Evolutionary conservation across 1,284 basidiomycete genomes (phyloP).

Genomic region (Porogramme epimiltina): DNA sequence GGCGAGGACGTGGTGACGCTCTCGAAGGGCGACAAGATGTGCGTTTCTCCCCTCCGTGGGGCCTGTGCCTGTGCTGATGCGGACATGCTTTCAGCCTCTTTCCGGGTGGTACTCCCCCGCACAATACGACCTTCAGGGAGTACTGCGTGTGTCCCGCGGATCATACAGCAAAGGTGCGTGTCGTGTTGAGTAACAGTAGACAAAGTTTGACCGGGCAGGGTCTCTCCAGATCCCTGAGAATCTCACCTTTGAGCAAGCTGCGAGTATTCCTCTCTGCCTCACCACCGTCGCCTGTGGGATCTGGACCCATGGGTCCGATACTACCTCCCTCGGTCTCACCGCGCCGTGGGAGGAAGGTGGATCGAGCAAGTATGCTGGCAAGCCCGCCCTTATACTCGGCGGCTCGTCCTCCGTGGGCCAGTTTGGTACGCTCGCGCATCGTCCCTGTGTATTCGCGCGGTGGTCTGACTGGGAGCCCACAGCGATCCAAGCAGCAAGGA

Average conservation of each 20-base stretch:
- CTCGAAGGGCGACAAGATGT: slow-evolving; percentile 51
- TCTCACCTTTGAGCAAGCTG: slow-evolving; percentile 32
- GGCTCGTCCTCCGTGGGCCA: slow-evolving; percentile 39
- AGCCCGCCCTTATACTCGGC: slow-evolving; percentile 36
- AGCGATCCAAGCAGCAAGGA: slow-evolving; percentile 37
- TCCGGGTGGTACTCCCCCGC: background rate
- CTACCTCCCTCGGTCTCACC: slow-evolving; percentile 19
- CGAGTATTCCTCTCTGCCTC: slow-evolving; percentile 30
- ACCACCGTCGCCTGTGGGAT: slow-evolving; percentile 30
- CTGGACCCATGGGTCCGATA: slow-evolving; percentile 19
- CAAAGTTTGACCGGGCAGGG: too few relatives aligned
- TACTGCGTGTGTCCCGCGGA: slow-evolving; percentile 29
- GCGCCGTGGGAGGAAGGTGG: slow-evolving; percentile 25
- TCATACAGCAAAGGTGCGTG: slow-evolving; percentile 25
- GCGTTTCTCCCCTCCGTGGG: background rate
- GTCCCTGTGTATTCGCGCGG: too few relatives aligned
- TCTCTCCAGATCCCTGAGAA: slow-evolving; percentile 27
- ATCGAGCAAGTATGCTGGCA: slow-evolving; percentile 22
- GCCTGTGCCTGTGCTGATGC: background rate
- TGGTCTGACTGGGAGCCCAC: too few relatives aligned
- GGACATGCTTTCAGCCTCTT: background rate
- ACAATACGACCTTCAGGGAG: slow-evolving; percentile 33
- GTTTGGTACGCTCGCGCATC: slow-evolving; percentile 23
- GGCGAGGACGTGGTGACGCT: slow-evolving; percentile 43
- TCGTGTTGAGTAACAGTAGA: background rate